Evolutionary conservation across 2,329 filamentous ascomycete genomes (phyloP).

Genomic region (Arthrobotrys sinensis): DNA sequence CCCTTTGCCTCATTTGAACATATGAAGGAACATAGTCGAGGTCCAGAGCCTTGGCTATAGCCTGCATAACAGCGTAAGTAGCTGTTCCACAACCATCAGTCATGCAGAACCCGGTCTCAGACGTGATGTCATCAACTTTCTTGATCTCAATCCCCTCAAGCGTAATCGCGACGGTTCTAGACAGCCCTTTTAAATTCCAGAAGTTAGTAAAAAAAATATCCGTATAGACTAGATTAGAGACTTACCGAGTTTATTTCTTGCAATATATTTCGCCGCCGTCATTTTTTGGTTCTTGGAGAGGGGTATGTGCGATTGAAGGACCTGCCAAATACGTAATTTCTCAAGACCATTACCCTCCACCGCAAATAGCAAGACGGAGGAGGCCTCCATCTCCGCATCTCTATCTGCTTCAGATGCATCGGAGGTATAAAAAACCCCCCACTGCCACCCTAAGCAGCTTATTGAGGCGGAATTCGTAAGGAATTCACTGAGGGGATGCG

Average conservation of each 20-base stretch:
- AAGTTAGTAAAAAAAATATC: not conserved
- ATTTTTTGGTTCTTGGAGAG: not conserved
- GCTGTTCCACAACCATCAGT: conserved; percentile 78
- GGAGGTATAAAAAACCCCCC: not conserved
- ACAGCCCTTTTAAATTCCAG: not conserved
- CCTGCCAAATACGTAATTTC: not conserved
- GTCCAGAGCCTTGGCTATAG: conserved; percentile 72
- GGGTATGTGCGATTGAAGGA: not conserved
- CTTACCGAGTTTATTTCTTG: conserved; percentile 1
- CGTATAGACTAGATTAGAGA: too few relatives aligned
- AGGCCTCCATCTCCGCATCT: not conserved
- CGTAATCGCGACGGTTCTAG: not conserved
- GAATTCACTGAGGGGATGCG: not conserved
- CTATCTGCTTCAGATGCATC: not conserved
- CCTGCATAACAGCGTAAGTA: conserved; percentile 74
- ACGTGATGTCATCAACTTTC: not conserved
- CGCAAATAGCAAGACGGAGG: conserved; percentile 10
- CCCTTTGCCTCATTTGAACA: conserved; percentile 79
- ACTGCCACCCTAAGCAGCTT: not conserved
- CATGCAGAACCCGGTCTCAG: conserved; percentile 68
- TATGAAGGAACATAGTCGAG: conserved; percentile 74
- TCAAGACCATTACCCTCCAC: not conserved
- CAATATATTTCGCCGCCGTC: not conserved
- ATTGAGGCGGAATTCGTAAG: not conserved
- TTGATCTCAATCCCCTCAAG: not conserved